Evolutionary conservation across 2,329 filamentous ascomycete genomes (phyloP).

Genomic region (Penicillium decumbens): DNA sequence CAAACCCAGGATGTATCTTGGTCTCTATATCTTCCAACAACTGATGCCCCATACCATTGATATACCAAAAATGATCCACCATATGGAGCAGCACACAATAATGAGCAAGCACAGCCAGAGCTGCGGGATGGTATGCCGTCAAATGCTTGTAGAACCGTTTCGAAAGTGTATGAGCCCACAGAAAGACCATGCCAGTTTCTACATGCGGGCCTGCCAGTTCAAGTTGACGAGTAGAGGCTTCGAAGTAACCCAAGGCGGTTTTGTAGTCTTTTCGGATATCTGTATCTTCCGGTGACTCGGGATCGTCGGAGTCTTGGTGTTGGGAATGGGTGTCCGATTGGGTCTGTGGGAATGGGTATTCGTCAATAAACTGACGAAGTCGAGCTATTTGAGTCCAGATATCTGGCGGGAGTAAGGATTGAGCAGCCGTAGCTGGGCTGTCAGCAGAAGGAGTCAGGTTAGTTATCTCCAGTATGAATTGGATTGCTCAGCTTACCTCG

Average conservation of each 20-base stretch:
- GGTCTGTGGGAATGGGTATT: slow-evolving; percentile 17
- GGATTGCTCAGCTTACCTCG: slow-evolving; percentile 7
- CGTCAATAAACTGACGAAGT: slow-evolving; percentile 15
- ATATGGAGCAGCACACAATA: slow-evolving; percentile 17
- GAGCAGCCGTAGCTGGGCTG: slow-evolving; percentile 8
- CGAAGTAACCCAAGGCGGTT: slow-evolving; percentile 5
- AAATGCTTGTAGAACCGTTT: slow-evolving; percentile 15
- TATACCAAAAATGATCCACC: slow-evolving; percentile 15
- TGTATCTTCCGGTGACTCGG: neutral
- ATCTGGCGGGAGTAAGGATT: slow-evolving; percentile 17
- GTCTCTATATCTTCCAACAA: slow-evolving; percentile 18
- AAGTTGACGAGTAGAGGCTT: slow-evolving; percentile 9
- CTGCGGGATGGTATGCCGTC: slow-evolving; percentile 11
- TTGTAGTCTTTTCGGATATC: slow-evolving; percentile 15
- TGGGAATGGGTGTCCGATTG: no score
- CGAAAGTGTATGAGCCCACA: slow-evolving; percentile 18
- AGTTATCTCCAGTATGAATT: neutral
- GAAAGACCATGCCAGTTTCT: slow-evolving; percentile 16
- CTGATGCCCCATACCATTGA: slow-evolving; percentile 9
- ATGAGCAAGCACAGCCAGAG: slow-evolving; percentile 15
- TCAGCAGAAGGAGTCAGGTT: neutral
- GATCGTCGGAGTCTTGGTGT: neutral
- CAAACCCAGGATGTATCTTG: slow-evolving; percentile 11
- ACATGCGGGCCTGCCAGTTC: slow-evolving; percentile 18
- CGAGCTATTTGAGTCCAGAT: slow-evolving; percentile 11